phyloP scores from a whole-genome alignment of 1,139 yeast genomes.

The Suhomyces coccinellae region DNA sequence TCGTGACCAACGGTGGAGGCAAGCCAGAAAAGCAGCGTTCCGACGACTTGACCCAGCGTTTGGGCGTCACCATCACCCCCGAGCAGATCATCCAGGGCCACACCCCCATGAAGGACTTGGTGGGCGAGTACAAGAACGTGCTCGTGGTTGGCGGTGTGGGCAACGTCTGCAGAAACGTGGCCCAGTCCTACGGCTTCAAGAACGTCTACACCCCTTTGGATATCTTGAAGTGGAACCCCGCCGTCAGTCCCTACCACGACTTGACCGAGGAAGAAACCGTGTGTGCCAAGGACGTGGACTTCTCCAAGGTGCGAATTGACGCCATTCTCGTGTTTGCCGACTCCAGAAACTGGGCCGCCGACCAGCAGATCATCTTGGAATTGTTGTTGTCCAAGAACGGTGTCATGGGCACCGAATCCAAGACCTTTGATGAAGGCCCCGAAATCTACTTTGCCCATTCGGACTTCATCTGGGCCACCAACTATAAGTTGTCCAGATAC shows the following conservation, averaged over 20 bases:
- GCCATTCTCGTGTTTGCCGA: conserved; percentile 81
- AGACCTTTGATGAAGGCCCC: conserved; percentile 75
- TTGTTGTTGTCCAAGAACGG: conserved; percentile 72
- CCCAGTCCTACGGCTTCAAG: conserved; percentile 73
- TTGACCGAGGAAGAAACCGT: conserved; percentile 67
- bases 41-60: conserved; percentile 60
- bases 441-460: conserved; percentile 83
- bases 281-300: conserved; percentile 61
- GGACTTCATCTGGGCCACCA: conserved; percentile 87
- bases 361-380: conserved; percentile 82
- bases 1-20: conserved; percentile 90
- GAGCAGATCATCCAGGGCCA: conserved; percentile 88
- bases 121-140: conserved; percentile 63
- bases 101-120: conserved; percentile 83
- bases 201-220: conserved; percentile 79
- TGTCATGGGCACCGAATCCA: conserved; percentile 75
- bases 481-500: conserved; percentile 73
- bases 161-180: conserved; percentile 77
- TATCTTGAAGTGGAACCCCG: conserved; percentile 81
- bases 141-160: conserved; percentile 86
- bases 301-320: conserved; percentile 60
- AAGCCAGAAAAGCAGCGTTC: conserved; percentile 74
- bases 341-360: conserved; percentile 87
- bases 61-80: conserved; percentile 60
- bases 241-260: conserved; percentile 77